phyloP scores from a whole-genome alignment of 202 grass and related monocot species.

The Zoysia matrella region DNA sequence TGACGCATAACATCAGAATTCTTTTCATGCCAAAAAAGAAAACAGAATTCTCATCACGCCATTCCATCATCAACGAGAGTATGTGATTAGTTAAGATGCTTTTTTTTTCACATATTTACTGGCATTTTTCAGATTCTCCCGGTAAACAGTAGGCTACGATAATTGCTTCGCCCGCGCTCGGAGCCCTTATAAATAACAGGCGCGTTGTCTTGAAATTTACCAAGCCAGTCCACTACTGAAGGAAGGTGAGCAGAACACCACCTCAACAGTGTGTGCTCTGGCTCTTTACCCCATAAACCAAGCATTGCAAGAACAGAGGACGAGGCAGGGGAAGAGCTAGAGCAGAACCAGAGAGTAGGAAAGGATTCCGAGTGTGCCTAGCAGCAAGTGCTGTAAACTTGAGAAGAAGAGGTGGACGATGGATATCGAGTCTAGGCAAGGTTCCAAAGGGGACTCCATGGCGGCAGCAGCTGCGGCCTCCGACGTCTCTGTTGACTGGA shows the following conservation, averaged over 20 bases:
- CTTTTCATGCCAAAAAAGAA: not conserved
- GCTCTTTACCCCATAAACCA: too few species aligned
- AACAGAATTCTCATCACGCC: slow-evolving; percentile 1
- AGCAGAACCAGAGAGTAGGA: too few species aligned
- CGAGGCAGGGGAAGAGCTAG: not conserved
- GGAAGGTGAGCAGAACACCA: slow-evolving; percentile 32
- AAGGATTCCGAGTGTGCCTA: too few species aligned
- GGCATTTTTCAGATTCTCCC: not conserved
- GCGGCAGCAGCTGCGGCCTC: slow-evolving; percentile 44
- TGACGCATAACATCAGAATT: slow-evolving; percentile 10
- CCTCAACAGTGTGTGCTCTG: slow-evolving; percentile 34
- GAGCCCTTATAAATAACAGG: slow-evolving; percentile 82
- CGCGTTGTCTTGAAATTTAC: slow-evolving; percentile 54
- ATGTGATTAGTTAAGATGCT: not conserved
- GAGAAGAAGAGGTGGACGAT: slow-evolving; percentile 31
- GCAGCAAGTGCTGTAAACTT: not conserved
- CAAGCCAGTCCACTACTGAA: slow-evolving; percentile 32
- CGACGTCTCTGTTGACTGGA: slow-evolving; percentile 84
- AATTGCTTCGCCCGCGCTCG: slow-evolving; percentile 11
- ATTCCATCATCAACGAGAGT: not conserved
- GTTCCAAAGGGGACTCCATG: slow-evolving; percentile 54
- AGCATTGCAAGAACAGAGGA: slow-evolving; percentile 32
- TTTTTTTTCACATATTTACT: slow-evolving; percentile 8
- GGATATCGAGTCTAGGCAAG: slow-evolving; percentile 70
- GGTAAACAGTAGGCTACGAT: slow-evolving; percentile 13